Base-by-base conservation (phyloP, 768 basidiomycete genomes). In the Termitomyces bulborhizus region DNA sequence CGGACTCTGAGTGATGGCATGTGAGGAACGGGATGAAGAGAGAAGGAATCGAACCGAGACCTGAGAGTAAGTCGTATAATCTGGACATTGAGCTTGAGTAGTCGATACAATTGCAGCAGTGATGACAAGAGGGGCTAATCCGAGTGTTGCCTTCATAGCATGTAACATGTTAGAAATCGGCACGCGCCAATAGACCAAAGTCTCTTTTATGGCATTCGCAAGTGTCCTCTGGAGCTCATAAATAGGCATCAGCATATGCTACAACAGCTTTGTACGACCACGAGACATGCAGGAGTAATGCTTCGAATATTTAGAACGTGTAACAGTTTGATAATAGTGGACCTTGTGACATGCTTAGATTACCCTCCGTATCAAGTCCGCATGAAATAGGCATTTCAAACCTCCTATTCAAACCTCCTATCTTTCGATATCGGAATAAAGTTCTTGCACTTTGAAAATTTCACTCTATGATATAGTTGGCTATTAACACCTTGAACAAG, bases 11-110 rank as follows among this genome's bases (percentile, higher is more conserved):
- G 29, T 5, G 6, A 27, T 40, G n/a, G 15, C 36, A 16, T 7
- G 15, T 62, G 21, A 56, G 32, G 40, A 32, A 53, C 16, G 34
- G 26, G 41, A 53, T 37, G n/a, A 11, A 27, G 8, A 21, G 13
- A 26, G 24, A 32, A 16, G 44, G n/a, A 21, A 49, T 34, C 9
- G 59, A 36, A 34, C 52, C 62, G 21, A 41, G 55, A 76, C 84
- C 68, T 80, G 77, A 26, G 86, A 81, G 63, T 80, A 87, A 7
- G 64, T 62, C 3, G 83, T 81, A 63, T 78, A 88, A 63, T 85
- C 82, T 26, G 83, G 84, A 62, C 86, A 88, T 65, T 74, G 73
- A 21, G 73, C 73, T 44, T 63, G 58, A 41, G 67, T 61, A 31
- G 59, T 60, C 1, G 65, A 54, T 24, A 68, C 60, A 39, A 73